Base-by-base conservation (phyloP, 306 rosid species). In the Canavalia gladiata region DNA sequence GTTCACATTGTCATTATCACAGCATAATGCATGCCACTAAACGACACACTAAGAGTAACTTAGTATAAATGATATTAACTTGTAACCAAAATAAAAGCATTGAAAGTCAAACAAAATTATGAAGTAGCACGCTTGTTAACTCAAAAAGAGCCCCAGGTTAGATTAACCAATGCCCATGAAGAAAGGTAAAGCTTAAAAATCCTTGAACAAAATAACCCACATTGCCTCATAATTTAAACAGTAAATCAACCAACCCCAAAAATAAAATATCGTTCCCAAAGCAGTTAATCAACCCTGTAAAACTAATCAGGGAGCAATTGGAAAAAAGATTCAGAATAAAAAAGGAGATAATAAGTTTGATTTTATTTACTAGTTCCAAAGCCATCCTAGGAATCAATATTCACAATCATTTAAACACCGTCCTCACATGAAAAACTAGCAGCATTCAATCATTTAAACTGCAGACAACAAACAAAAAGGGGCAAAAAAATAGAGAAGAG, bases 21-120 rank as follows among this genome's bases (percentile, higher is more conserved):
- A 50, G 10, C 79, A 42, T 34, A 59, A 57, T n/a, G 6, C 28
- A 73, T 72, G 69, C 75, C 45, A 50, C 70, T 63, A 58, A 30
- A 78, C 6, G 30, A 28, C 34, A 68, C 35, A 56, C 6, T 55
- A 46, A 46, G 9, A 50, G 41, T 7, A 29, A 7, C 8, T 30
- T 0, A 47, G 4, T 55, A 43, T 0, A 72, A 74, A 18, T 50
- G 66, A 4, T 35, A 62, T 54, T 42, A 52, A 35, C 41, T 10
- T 54, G 12, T 28, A 52, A 47, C 13, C 4, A 3, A 6, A 37
- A 37, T 67, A 56, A 62, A 29, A 41, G 42, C 58, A 13, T 28
- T 25, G 58, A 8, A 72, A 1, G 13, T 37, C 13, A 52, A 37
- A 52, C 33, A 52, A 52, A 72, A 37, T 8, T 37, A 72, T 41